Conservation (phyloP, 2,329 filamentous ascomycete species). For the Periconia digitata region DNA sequence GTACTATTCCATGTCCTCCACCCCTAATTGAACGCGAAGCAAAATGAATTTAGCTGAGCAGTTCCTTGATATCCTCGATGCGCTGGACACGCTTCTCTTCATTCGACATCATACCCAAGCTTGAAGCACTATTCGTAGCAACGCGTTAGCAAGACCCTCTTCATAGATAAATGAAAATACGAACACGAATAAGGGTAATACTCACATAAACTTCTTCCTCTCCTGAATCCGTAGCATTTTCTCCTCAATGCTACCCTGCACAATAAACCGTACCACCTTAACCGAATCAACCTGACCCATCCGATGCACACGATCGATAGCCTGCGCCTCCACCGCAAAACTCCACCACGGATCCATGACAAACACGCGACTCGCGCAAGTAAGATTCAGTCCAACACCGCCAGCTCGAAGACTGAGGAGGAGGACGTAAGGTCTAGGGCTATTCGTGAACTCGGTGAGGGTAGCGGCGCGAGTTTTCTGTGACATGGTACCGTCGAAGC, state of each 20-base stretch:
- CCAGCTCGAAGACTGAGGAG: slow-evolving; percentile 85
- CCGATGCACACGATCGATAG: slow-evolving; percentile 94
- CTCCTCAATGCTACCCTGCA: slow-evolving; percentile 88
- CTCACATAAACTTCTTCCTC: slow-evolving; percentile 92
- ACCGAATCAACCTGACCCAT: slow-evolving; percentile 93
- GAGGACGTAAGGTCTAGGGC: slow-evolving; percentile 67
- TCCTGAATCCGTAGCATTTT: slow-evolving; percentile 94
- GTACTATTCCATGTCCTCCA: no score
- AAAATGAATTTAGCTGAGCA: slow-evolving; percentile 75
- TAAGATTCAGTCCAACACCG: slow-evolving; percentile 91
- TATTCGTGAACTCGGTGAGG: slow-evolving; percentile 67
- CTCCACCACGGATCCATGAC: slow-evolving; percentile 99
- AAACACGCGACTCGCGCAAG: slow-evolving; percentile 83
- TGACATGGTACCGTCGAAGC: slow-evolving; percentile 86
- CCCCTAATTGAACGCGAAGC: no score
- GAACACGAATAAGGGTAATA: slow-evolving; percentile 33
- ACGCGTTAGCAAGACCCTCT: not conserved
- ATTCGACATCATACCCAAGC: slow-evolving; percentile 89
- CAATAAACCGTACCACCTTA: slow-evolving; percentile 82
- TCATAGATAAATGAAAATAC: no score
- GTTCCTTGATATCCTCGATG: slow-evolving; percentile 91
- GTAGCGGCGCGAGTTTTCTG: slow-evolving; percentile 83
- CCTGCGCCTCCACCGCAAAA: slow-evolving; percentile 93
- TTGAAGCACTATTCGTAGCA: slow-evolving; percentile 66
- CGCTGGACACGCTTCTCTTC: slow-evolving; percentile 88